Evolutionary conservation across 1,284 basidiomycete genomes (phyloP).

Genomic region (Trametes hirsuta): DNA sequence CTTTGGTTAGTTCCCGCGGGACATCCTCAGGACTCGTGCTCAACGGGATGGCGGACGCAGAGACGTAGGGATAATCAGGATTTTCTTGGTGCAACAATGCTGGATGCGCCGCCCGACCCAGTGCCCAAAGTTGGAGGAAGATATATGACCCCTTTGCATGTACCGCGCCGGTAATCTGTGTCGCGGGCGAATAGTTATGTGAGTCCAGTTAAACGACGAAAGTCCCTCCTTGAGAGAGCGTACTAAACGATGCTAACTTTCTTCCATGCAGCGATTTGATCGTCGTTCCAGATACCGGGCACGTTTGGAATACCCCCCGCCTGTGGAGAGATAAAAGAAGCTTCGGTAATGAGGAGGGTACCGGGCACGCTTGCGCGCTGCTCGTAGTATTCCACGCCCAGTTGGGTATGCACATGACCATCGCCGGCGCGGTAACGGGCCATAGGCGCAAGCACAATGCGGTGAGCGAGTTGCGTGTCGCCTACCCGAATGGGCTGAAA

Average conservation of each 20-base stretch:
- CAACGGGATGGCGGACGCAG: constrained; percentile 49
- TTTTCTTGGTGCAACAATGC: constrained; percentile 31
- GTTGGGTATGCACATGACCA: constrained; percentile 32
- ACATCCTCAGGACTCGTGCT: constrained; percentile 32
- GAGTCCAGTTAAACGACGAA: neutral
- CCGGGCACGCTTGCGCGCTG: constrained; percentile 49
- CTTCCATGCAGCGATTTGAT: constrained; percentile 53
- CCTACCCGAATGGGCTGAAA: constrained; percentile 52
- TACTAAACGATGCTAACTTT: constrained; percentile 30
- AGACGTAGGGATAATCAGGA: constrained; percentile 31
- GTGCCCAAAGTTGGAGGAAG: constrained; percentile 52
- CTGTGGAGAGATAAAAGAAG: constrained; percentile 43
- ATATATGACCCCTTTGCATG: constrained; percentile 43
- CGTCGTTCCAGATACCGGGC: constrained; percentile 49
- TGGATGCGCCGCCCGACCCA: constrained; percentile 43
- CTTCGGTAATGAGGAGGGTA: constrained; percentile 54
- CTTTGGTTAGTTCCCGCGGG: constrained; percentile 40
- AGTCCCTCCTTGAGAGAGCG: neutral
- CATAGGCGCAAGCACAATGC: constrained; percentile 52
- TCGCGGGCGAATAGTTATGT: neutral
- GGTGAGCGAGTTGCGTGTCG: constrained; percentile 42
- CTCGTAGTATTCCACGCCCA: constrained; percentile 49
- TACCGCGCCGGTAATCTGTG: constrained; percentile 33
- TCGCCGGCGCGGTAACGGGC: constrained; percentile 43
- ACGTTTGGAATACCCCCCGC: constrained; percentile 42